These are phyloP conservation scores for Capsicum baccatum DNA, from an alignment of 257 asterid genomes.

Conservation along the genomic window DNA sequence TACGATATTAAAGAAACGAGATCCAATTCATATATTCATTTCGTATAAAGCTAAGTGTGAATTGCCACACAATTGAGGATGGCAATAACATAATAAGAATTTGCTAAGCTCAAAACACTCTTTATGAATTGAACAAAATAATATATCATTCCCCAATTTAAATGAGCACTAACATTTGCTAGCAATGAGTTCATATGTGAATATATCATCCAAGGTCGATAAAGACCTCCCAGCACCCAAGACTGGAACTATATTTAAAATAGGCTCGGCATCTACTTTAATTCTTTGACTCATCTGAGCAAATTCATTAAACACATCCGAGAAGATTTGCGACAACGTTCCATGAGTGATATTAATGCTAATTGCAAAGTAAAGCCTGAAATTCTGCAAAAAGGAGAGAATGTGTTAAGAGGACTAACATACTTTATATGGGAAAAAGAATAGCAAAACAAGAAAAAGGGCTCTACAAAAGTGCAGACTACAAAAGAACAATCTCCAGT, in stretches of 20 bases:
- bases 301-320: conserved; percentile 57
- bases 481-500: neutral
- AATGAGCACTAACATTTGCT: conserved; percentile 50
- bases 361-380: conserved; percentile 70
- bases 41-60: neutral
- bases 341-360: conserved; percentile 49
- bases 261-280: conserved; percentile 40
- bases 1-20: neutral
- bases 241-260: conserved; percentile 77
- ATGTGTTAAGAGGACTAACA: conserved; percentile 22
- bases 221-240: conserved; percentile 76
- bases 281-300: conserved; percentile 49
- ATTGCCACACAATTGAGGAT: conserved; percentile 9
- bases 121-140: neutral
- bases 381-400: conserved; percentile 54
- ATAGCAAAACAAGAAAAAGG: neutral
- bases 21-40: neutral
- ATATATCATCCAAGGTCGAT: conserved; percentile 46
- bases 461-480: neutral
- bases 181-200: conserved; percentile 82
- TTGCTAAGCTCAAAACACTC: neutral
- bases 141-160: neutral
- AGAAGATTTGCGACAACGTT: conserved; percentile 54
- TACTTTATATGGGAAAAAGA: neutral
- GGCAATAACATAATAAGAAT: neutral